phyloP scores from a whole-genome alignment of 345 rosid genomes.

The Eucalyptus erythrocorys region DNA sequence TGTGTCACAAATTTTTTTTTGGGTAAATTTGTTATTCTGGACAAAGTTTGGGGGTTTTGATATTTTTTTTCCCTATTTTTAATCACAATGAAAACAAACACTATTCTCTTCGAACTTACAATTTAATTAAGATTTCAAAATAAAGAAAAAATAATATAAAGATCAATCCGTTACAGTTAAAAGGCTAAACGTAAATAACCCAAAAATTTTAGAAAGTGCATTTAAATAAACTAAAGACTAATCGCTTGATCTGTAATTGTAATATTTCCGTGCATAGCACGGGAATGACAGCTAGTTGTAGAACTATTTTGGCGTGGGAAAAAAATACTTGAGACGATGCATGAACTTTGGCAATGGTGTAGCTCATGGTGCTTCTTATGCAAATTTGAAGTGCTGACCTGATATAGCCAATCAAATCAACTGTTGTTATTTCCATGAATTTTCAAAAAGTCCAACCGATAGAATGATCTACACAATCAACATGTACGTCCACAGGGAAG shows the following conservation, averaged over 20 bases:
- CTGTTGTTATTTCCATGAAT: neutral
- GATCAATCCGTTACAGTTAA: neutral
- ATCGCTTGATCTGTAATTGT: neutral
- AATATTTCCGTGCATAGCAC: neutral
- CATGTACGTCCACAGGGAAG: neutral
- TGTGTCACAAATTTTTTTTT: accelerated
- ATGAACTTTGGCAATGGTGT: neutral
- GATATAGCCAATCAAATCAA: neutral
- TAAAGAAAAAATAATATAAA: neutral
- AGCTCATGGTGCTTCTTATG: neutral
- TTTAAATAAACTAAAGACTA: neutral
- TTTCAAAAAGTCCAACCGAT: neutral
- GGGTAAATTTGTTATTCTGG: accelerated
- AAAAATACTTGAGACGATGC: neutral
- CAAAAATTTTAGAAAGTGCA: neutral
- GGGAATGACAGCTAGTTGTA: too few relatives aligned
- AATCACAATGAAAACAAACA: neutral
- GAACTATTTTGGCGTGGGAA: neutral
- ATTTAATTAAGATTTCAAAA: neutral
- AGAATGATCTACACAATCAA: neutral
- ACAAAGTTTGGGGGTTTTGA: accelerated
- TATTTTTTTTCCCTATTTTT: accelerated
- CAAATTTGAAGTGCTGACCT: neutral
- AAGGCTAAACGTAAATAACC: neutral
- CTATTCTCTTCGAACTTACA: neutral